Base-by-base conservation (phyloP, 2,329 filamentous ascomycete genomes). In the Penicillium sp. region DNA sequence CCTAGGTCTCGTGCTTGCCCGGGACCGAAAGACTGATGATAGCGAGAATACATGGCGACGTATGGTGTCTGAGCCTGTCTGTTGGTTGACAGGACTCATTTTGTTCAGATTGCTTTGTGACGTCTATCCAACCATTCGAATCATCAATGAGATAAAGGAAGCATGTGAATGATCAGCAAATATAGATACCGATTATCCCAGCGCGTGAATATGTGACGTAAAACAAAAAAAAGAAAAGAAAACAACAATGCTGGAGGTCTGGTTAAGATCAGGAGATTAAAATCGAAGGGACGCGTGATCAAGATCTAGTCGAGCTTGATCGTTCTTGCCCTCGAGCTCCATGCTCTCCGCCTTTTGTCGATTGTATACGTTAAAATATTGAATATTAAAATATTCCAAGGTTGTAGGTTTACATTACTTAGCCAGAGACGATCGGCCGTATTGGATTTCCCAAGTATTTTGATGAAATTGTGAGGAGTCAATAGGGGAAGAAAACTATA, bases 1-100 rank as follows among this genome's bases (percentile, higher is more conserved):
- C 71, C 68, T 66, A 33, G 46, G 56, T 54, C 69, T 66, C 38
- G 59, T 67, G 21, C 43, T 51, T 15, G 59, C 41, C 5, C 63
- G 60, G 6, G 29, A 2, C 12, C 66, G 67, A 25, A 69, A 61
- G 4, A 62, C 37, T 10, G 64, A 49, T 42, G 66, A 66, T n/a
- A 68, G 55, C 4, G 66, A 65, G 31, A 67, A 61, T 29, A 58
- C 25, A 48, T 59, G 61, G 9, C 57, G 58, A 35, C 57, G 62
- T 38, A 53, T 54, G 51, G 58, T 56, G 53, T 27, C 47, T 15
- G 25, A 21, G 41, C 40, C 29, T 23, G 19, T 54, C 40, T 43
- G 23, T 27, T 25, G 15, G 12, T 37, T 46, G 17, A 12, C 10
- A n/a, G 29, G 21, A 19, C 19, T 37, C 40, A 53, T 53, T 17